Evolutionary conservation across 75 land plant genomes (phyloP), one percentile per base, ranked within the genome.

Genomic region (Larix kaempferi): DNA sequence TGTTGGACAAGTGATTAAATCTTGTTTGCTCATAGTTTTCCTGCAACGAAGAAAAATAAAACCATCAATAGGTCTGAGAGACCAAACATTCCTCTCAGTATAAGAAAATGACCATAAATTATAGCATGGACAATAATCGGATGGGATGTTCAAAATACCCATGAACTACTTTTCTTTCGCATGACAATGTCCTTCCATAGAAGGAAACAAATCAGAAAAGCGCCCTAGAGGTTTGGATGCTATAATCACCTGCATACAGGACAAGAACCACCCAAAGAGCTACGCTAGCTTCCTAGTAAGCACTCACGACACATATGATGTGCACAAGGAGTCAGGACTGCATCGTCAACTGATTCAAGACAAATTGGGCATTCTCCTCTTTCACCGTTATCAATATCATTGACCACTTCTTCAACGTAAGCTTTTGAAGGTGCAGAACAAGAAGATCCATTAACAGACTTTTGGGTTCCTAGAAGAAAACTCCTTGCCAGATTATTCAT

Each of bases 291-390:
- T 41, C 86, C 76, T 71, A 89, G 84, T 7, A 94, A 88, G 79
- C 94, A 94, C 57, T 94, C 98, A 22, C 98, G 86, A 73, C 95
- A 94, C 78, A 96, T 79, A 55, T 90, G 86, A 74, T 96, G 99
- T 76, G 99, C 99, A 88, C 95, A 96, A 17, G 92, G 91, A 4
- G 99, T 93, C 56, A 95, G 82, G 44, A 93, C 90, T 37, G 92
- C 88, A 77, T 95, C 99, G 21, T 93, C 99, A 14, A 88, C 85
- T 3, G 91, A 78, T 67, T 95, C 99, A 15, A 91, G 79, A 77
- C 96, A 95, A 64, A 95, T 93, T 12, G 99, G 99, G 71, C 96
- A 95, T 71, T 95, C 99, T 17, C 73, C 80, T n/a, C 80, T 82
- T 37, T 93, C 90, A 7, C 96, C 95, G 11, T 76, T 81, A 35